A percentile compares a stretch with the other conserved stretches of the same genome.
phyloP scores from a whole-genome alignment of 306 rosid genomes.

The Delonix regia region DNA sequence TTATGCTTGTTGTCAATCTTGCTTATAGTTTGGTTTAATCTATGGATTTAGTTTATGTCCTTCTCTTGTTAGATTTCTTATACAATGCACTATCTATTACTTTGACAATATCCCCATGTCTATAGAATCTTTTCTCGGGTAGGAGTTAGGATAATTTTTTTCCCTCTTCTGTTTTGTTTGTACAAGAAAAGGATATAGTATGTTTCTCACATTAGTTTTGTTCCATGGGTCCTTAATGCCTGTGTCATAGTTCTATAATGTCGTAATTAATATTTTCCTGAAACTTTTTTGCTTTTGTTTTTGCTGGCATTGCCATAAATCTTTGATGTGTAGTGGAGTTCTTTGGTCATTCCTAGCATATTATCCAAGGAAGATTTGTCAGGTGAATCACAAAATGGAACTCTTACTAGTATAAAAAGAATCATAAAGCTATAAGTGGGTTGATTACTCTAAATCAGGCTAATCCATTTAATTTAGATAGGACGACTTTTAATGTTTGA shows the following conservation, averaged over 20 bases:
- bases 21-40: too few relatives aligned
- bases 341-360: constrained; percentile 51
- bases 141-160: too few relatives aligned
- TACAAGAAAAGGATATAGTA: too few relatives aligned
- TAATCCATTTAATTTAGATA: constrained; percentile 41
- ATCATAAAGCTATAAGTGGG: constrained; percentile 46
- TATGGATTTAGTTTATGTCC: too few relatives aligned
- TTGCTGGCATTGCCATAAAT: constrained; percentile 65
- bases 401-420: constrained; percentile 49
- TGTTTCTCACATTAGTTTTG: constrained; percentile 42
- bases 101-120: too few relatives aligned
- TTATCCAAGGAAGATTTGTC: constrained; percentile 49
- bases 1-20: too few relatives aligned
- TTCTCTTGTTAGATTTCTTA: too few relatives aligned
- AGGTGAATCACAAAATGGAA: constrained; percentile 48
- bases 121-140: too few relatives aligned
- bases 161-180: too few relatives aligned
- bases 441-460: constrained; percentile 40
- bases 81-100: too few relatives aligned
- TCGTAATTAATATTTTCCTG: constrained; percentile 58
- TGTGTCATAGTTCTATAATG: constrained; percentile 50
- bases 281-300: constrained; percentile 66
- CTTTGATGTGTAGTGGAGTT: constrained; percentile 49
- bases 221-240: constrained; percentile 35
- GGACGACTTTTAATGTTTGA: constrained; percentile 41